Evolutionary conservation across 345 rosid species (phyloP), one percentile per base, ranked within the genome.

Genomic region (Citrus cavaleriei): DNA sequence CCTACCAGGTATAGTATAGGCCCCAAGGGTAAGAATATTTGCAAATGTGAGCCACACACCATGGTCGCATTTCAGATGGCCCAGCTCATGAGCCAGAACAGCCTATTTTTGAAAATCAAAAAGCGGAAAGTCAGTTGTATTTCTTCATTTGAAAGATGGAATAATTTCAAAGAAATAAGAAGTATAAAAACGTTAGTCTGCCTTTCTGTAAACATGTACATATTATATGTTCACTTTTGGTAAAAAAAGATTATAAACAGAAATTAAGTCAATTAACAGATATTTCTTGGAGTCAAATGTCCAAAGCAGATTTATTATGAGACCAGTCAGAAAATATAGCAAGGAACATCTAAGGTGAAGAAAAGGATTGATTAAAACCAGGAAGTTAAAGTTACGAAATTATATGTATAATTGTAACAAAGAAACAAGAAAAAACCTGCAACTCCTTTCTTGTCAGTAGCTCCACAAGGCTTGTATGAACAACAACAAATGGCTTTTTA

Each of bases 21-120:
- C 99, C 58, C 98, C 99, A 72, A 95, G 89, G 51, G 96, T 93
- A 83, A 95, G 95, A 81, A 93, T 87, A 77, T 92, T 95, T 64
- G 98, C 99, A 84, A 95, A 89, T 16, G 99, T 93, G 75, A 95
- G 97, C 99, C 99, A 95, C 19, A 93, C 94, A 69, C 99, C 98
- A 42, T 93, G 99, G 80, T 95, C 97, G 7, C 99, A 95, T 84
- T 95, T 93, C 73, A 95, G 90, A 89, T 93, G 98, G 34, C 99
- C 99, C 83, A 95, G 86, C 80, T 95, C 99, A 73, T 93, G 98
- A 25, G 97, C 99, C 93, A 95, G 86, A 68, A 95, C 98, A 82
- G 97, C 98, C 99, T 93, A 76, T 21, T 74, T 79, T 76, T 9
- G 9, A 65, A 21, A 77, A 37, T 76, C 25, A 63, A 83, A 78